Evolutionary conservation across 106 monocot genomes (phyloP).

Genomic region (Agapanthus africanus): DNA sequence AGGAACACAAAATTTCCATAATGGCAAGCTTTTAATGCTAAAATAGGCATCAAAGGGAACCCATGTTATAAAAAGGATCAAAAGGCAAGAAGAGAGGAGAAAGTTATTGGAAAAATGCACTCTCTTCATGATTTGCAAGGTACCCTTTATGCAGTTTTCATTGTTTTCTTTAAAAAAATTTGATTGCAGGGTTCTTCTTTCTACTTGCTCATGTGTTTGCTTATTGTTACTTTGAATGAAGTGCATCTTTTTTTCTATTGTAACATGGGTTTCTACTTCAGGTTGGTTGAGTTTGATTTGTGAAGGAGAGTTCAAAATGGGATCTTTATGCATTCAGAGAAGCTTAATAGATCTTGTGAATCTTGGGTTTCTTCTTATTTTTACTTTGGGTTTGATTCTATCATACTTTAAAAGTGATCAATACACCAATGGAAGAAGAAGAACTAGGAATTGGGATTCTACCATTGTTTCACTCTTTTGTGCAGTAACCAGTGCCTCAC

Average conservation of each 20-base stretch:
- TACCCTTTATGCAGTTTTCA: neutral
- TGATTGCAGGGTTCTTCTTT: no score
- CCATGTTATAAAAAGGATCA: no score
- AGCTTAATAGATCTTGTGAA: slow-evolving; percentile 28
- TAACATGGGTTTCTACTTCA: no score
- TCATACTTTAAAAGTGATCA: slow-evolving; percentile 13
- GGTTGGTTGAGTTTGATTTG: slow-evolving; percentile 7
- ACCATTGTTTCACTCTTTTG: slow-evolving; percentile 27
- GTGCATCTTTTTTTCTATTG: neutral
- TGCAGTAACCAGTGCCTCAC: slow-evolving; percentile 14
- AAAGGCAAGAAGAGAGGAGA: no score
- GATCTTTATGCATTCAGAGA: slow-evolving; percentile 27
- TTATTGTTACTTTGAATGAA: neutral
- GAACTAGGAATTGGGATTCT: slow-evolving; percentile 17
- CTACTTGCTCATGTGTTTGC: neutral
- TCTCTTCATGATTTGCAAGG: neutral
- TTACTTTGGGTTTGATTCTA: slow-evolving; percentile 11
- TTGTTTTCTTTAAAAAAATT: no score
- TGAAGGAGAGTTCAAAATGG: slow-evolving; percentile 13
- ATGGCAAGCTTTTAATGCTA: no score
- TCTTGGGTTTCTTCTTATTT: slow-evolving; percentile 27
- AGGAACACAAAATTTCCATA: no score
- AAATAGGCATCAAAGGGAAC: no score
- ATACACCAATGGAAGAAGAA: slow-evolving; percentile 5
- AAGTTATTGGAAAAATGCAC: no score